phyloP scores from a whole-genome alignment of 2,329 filamentous ascomycete genomes.

The Drechslera avenae region DNA sequence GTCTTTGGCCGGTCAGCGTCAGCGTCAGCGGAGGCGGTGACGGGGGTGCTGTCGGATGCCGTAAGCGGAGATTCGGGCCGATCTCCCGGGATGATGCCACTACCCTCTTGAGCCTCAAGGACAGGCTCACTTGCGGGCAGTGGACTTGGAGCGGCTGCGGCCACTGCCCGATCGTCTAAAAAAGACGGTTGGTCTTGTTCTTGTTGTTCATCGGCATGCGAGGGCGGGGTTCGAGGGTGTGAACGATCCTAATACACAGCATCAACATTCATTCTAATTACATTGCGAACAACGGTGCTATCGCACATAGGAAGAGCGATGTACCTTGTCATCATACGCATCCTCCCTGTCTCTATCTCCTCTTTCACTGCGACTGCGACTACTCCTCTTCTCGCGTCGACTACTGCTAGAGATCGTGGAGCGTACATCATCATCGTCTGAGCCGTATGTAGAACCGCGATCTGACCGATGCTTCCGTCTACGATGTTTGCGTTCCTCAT shows the following conservation, averaged over 20 bases:
- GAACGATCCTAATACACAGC: conserved; percentile 39
- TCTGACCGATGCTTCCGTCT: conserved; percentile 52
- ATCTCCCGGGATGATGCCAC: conserved; percentile 42
- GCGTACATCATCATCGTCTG: conserved; percentile 46
- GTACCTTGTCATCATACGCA: conserved; percentile 46
- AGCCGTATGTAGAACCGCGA: conserved; percentile 47
- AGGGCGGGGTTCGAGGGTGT: conserved; percentile 31
- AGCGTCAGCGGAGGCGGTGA: conserved; percentile 17
- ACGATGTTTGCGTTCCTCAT: conserved; percentile 50
- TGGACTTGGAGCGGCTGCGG: conserved; percentile 49
- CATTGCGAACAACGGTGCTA: conserved; percentile 31
- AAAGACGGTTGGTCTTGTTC: conserved; percentile 59
- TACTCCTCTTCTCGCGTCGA: conserved; percentile 51
- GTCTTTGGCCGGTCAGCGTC: conserved; percentile 38
- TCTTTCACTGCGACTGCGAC: conserved; percentile 45
- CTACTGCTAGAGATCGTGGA: conserved; percentile 43
- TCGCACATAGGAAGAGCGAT: conserved; percentile 39
- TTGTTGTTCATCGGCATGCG: conserved; percentile 37
- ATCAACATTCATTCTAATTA: conserved; percentile 43
- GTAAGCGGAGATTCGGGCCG: conserved; percentile 40
- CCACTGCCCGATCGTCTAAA: conserved; percentile 69
- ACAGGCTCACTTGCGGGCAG: conserved; percentile 49
- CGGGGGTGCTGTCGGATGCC: conserved; percentile 29
- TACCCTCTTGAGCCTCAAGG: conserved; percentile 27
- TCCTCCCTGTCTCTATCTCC: conserved; percentile 45